Evolutionary conservation across 2,329 filamentous ascomycete species (phyloP).

Genomic region (Fusarium sp.): DNA sequence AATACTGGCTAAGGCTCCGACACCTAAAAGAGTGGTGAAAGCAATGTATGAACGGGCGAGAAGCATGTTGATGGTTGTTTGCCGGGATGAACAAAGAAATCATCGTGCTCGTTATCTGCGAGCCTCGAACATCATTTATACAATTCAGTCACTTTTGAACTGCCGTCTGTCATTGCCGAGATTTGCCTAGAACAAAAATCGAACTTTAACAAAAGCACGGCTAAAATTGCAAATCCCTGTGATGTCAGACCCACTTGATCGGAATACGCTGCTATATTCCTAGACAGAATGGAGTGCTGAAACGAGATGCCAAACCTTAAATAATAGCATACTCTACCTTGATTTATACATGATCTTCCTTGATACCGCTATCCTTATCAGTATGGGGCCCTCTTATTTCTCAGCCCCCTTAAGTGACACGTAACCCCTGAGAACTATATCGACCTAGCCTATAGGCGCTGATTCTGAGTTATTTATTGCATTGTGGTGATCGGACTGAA

Average conservation of each 20-base stretch:
- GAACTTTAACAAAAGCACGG: neutral
- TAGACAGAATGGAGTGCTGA: neutral
- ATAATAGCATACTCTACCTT: neutral
- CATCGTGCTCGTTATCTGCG: neutral
- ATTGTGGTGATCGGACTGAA: too few relatives aligned
- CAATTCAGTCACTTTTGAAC: neutral
- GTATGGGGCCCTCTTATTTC: too few relatives aligned
- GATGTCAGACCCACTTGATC: neutral
- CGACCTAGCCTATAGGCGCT: too few relatives aligned
- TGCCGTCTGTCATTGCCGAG: neutral
- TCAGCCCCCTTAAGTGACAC: too few relatives aligned
- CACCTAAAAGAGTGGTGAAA: neutral
- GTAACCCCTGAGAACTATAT: too few relatives aligned
- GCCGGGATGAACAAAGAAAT: too few relatives aligned
- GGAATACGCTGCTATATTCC: neutral
- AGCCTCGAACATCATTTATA: neutral
- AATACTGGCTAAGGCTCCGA: neutral
- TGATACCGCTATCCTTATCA: too few relatives aligned
- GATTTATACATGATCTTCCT: too few relatives aligned
- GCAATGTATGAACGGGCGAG: neutral
- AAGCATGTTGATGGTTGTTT: neutral
- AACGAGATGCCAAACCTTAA: neutral
- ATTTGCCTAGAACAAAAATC: neutral
- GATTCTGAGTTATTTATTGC: too few relatives aligned
- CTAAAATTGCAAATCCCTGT: too few relatives aligned